Evolutionary conservation across 2,329 filamentous ascomycete species (phyloP).

Genomic region (Cercospora sp.): DNA sequence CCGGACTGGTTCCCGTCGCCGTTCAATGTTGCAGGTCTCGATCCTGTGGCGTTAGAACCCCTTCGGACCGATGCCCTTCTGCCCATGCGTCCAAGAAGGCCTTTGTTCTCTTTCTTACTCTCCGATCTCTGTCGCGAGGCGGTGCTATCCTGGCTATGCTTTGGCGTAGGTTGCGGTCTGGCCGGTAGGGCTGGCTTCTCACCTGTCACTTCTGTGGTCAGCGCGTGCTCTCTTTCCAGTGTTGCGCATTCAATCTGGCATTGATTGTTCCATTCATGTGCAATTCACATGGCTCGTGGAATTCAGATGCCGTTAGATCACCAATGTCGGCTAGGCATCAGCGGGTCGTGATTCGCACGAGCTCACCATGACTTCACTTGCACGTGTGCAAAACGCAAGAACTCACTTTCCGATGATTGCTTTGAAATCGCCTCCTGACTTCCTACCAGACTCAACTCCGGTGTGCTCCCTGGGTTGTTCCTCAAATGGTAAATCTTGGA

Average conservation of each 20-base stretch:
- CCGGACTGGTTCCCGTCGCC: conserved; percentile 21
- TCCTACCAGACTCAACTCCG: conserved; percentile 46
- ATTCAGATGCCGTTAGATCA: background rate
- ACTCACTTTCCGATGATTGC: conserved; percentile 35
- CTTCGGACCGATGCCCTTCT: conserved; percentile 35
- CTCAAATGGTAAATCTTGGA: conserved; percentile 45
- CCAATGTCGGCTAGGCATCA: background rate
- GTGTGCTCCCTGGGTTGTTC: conserved; percentile 50
- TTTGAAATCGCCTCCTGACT: conserved; percentile 35
- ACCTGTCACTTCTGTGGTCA: conserved; percentile 23
- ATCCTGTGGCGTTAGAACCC: conserved; percentile 36
- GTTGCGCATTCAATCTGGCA: background rate
- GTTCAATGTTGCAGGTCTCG: conserved; percentile 21
- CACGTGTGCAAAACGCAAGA: background rate
- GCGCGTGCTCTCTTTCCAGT: background rate
- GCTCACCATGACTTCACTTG: background rate
- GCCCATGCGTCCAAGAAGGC: conserved; percentile 32
- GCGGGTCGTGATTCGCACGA: background rate
- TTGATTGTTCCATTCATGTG: background rate
- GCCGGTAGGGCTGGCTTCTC: conserved; percentile 21
- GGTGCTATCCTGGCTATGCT: conserved; percentile 34
- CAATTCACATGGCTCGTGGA: background rate
- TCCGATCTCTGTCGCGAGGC: conserved; percentile 17
- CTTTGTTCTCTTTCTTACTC: conserved; percentile 31
- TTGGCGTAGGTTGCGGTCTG: conserved; percentile 32